Base-by-base conservation (phyloP, 2,329 filamentous ascomycete genomes). In the Kalmusia sp. region DNA sequence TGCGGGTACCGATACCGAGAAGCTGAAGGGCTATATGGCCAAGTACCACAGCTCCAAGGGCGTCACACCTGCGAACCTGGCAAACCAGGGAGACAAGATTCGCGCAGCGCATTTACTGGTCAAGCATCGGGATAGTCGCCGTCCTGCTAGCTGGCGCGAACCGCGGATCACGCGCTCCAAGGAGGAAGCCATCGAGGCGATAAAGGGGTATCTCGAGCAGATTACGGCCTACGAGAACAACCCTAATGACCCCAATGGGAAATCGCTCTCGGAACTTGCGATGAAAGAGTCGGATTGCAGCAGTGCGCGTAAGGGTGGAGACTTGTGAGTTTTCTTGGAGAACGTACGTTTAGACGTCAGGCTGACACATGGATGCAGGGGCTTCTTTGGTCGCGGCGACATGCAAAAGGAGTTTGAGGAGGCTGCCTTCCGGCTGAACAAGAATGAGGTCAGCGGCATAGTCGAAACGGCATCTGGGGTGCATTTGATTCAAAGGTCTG, bases 361-460 rank as follows among this genome's bases (percentile, higher is more conserved):
- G 22, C 17, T 38, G 22, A 39, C 17, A 2, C 19, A 21, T 41
- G 15, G 52, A 60, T 41, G 63, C 51, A 88, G 86, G 59, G 95
- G 95, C 17, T 96, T 93, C 77, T 99, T 99, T 75, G 93, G 92
- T 51, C 87, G 84, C 67, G 92, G 92, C 24, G 93, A 98, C 69
- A 99, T 99, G 95, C 95, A 99, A 75, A 93, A 93, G 80, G 93
- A 97, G 77, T 99, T 99, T 70, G 95, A 99, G 78, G 92, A 97
- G 51, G 93, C 93, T 4, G 90, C 95, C 1, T 99, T 99, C 78
- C 88, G 84, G n/a, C 82, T 99, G 50, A 84, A 93, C 75, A 88
- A 89, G 2, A 93, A 92, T 28, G 86, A 97, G 77, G 87, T 98
- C 69, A 97, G 93, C 77, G 82, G 84, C 40, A 82, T 97, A 31